Percentiles rank a stretch among this genome's conserved stretches.
phyloP scores from a whole-genome alignment of 495 filamentous ascomycete species.

The Penicillium maclennaniae region DNA sequence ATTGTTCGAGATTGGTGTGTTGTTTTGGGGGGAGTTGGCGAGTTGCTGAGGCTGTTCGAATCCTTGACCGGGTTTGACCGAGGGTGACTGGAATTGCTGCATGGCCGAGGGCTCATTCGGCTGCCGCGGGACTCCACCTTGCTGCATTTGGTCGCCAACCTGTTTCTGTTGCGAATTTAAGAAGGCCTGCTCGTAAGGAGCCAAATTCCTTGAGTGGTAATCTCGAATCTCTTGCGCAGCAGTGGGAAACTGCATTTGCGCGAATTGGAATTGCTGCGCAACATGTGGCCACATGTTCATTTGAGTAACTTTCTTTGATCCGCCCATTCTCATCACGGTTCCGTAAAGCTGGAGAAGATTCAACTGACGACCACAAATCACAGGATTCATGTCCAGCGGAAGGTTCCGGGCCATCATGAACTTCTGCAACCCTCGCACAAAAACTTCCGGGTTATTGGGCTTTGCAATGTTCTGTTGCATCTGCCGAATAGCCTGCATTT shows the following conservation, averaged over 20 bases:
- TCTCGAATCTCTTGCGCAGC: conserved; percentile 65
- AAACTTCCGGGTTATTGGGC: conserved; percentile 58
- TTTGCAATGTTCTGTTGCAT: conserved; percentile 64
- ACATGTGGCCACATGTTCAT: conserved; percentile 69
- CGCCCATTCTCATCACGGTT: conserved; percentile 69
- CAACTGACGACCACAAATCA: conserved; percentile 65
- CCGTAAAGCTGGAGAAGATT: conserved; percentile 72
- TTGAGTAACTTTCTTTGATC: conserved; percentile 67
- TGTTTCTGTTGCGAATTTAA: conserved; percentile 56
- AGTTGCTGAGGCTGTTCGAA: conserved; percentile 37
- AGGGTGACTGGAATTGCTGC: conserved; percentile 42
- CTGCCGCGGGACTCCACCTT: conserved; percentile 33
- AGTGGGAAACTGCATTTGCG: conserved; percentile 58
- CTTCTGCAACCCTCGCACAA: conserved; percentile 65
- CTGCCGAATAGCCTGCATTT: conserved; percentile 46
- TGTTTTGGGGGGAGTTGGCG: conserved; percentile 36
- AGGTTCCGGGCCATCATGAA: conserved; percentile 70
- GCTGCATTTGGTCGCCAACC: conserved; percentile 50
- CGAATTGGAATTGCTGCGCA: conserved; percentile 63
- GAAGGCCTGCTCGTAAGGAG: conserved; percentile 70
- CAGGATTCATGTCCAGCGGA: conserved; percentile 65
- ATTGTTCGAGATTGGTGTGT: conserved; percentile 31
- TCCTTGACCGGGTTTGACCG: conserved; percentile 28
- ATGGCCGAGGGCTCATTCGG: conserved; percentile 34
- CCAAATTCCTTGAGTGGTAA: conserved; percentile 71